Conservation (phyloP, 1,139 yeast species). For the Debaryomyces udenii region DNA sequence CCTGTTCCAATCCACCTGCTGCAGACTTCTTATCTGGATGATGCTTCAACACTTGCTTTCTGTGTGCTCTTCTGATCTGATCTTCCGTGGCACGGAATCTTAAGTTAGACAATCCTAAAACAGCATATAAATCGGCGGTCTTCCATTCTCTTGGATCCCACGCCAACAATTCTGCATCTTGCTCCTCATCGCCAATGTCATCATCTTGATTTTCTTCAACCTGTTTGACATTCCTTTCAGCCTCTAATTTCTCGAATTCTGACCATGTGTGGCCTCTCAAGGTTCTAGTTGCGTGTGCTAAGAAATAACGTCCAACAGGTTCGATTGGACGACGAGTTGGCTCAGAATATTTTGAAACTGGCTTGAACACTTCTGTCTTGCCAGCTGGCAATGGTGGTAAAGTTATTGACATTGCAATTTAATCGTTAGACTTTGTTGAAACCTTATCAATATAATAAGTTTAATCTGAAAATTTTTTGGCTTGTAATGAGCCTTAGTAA, state of each 20-base stretch:
- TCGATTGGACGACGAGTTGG: constrained; percentile 87
- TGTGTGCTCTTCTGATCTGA: constrained; percentile 94
- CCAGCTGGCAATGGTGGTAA: constrained; percentile 48
- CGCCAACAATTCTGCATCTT: constrained; percentile 75
- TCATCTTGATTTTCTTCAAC: constrained; percentile 73
- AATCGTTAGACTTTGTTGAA: constrained; percentile 1
- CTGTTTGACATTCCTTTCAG: constrained; percentile 79
- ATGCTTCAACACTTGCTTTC: constrained; percentile 94
- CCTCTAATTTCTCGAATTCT: constrained; percentile 92
- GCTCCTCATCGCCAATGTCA: constrained; percentile 75
- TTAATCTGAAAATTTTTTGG: constrained; percentile 22
- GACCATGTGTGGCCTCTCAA: constrained; percentile 98
- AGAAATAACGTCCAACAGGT: constrained; percentile 94
- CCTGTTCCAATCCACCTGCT: constrained; percentile 82
- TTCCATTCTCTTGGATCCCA: constrained; percentile 99
- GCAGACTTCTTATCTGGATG: constrained; percentile 98
- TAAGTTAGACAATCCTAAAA: constrained; percentile 87
- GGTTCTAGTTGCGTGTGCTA: constrained; percentile 96
- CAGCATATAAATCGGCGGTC: constrained; percentile 93
- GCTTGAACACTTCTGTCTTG: constrained; percentile 55
- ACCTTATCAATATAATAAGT: constrained; percentile 6
- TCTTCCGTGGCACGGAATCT: constrained; percentile 91
- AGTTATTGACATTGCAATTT: constrained; percentile 33
- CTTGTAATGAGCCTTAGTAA: constrained; percentile 15
- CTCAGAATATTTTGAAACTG: constrained; percentile 56